Percentiles rank a stretch among this genome's conserved stretches.
Evolutionary conservation across 1,284 basidiomycete species (phyloP).

Genomic region (Athelia sp.): DNA sequence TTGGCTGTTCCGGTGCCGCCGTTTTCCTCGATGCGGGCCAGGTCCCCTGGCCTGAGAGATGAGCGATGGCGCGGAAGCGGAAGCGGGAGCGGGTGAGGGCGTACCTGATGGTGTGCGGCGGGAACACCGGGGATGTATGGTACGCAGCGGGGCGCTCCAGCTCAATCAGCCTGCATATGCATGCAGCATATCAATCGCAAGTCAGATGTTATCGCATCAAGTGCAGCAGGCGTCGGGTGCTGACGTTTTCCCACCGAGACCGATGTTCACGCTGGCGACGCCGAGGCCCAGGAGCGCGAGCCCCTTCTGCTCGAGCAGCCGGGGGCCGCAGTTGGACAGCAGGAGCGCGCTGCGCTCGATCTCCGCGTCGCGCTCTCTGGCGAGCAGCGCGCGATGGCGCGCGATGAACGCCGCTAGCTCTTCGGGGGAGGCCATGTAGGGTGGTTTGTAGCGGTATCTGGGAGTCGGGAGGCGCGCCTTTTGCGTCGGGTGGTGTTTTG

Average conservation of each 20-base stretch:
- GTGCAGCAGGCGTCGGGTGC: constrained; percentile 15
- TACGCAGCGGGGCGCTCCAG: constrained; percentile 81
- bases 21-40: constrained; percentile 80
- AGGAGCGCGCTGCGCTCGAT: constrained; percentile 78
- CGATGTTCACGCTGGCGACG: constrained; percentile 66
- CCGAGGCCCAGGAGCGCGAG: constrained; percentile 75
- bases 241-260: constrained; percentile 89
- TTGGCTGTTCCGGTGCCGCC: constrained; percentile 36
- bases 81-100: constrained; percentile 11
- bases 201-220: not conserved
- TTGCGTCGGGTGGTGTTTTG: no score
- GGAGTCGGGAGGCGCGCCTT: no score
- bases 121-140: constrained; percentile 67
- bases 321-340: constrained; percentile 80
- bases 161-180: constrained; percentile 78
- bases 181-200: constrained; percentile 7
- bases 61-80: no score
- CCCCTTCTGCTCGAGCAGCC: constrained; percentile 84
- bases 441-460: no score
- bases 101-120: constrained; percentile 81
- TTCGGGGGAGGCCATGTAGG: constrained; percentile 34
- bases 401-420: constrained; percentile 61
- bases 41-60: constrained; percentile 70
- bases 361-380: constrained; percentile 76
- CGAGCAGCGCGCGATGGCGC: constrained; percentile 65